Evolutionary conservation across 768 basidiomycete species (phyloP), one percentile per base, ranked within the genome.

Genomic region (Suillus subaureus): DNA sequence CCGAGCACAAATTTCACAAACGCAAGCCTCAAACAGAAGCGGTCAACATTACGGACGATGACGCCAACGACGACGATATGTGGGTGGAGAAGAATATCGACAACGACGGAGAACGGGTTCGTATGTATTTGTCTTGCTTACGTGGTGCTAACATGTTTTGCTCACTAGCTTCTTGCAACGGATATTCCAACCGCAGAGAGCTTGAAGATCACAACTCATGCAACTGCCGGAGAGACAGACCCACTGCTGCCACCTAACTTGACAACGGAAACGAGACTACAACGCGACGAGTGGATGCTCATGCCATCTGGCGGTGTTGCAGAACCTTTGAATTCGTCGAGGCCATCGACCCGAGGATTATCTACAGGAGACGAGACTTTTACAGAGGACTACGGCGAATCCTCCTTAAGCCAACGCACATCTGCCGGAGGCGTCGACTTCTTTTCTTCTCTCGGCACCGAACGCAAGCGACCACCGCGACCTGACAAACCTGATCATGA

Each of bases 241-340:
- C 80, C 85, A 0, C 68, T 78, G 2, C 79, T 86, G n/a, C 88
- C 89, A 1, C 79, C 78, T 11, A 72, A 75, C n/a, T 67, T 78
- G 6, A 68, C 70, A 6, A 80, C 88, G 6, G 86, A 87, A 67
- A 79, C 85, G 0, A 78, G 77, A 33, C 70, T 90, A 16, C 80
- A 87, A 71, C 85, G 94, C 23, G 94, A 96, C 67, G 89, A 93
- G 43, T 98, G 96, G 96, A 97, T 97, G 95, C 78, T 96, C 37
- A 66, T 76, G n/a, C 82, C 83, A 31, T 66, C 75, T n/a, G 60
- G 65, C 0, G 64, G 64, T 18, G 39, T 54, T 1, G 57, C 58
- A 6, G 78, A 77, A 49, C 79, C 83, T 45, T 64, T 70, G 23
- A 73, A 66, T 43, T 69, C 77, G 15, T 70, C 79, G 58, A 68